Evolutionary conservation across 495 filamentous ascomycete species (phyloP).

Genomic region (Cercophora sp.): DNA sequence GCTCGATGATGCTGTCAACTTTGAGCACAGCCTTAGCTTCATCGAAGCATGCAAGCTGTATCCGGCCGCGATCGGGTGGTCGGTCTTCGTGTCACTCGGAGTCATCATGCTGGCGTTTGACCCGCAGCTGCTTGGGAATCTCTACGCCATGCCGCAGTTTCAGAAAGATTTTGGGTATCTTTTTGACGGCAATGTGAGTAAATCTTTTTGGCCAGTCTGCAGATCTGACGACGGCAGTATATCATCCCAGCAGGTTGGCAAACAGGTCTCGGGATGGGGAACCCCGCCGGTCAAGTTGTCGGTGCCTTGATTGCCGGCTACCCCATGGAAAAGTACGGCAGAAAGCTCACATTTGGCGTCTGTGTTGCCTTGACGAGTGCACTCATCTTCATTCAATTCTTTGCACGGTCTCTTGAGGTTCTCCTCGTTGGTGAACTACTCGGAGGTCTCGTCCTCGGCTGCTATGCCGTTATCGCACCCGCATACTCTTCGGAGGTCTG

Average conservation of each 20-base stretch:
- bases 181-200: slow-evolving; percentile 30
- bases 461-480: slow-evolving; percentile 52
- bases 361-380: slow-evolving; percentile 40
- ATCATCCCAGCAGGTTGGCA: slow-evolving; percentile 43
- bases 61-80: slow-evolving; percentile 41
- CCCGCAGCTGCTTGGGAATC: slow-evolving; percentile 40
- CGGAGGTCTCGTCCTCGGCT: slow-evolving; percentile 49
- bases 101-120: slow-evolving; percentile 47
- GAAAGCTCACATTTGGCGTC: slow-evolving; percentile 41
- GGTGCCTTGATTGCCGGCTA: slow-evolving; percentile 45
- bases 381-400: slow-evolving; percentile 57
- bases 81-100: slow-evolving; percentile 39
- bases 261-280: slow-evolving; percentile 43
- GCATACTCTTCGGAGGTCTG: slow-evolving; percentile 63
- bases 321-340: slow-evolving; percentile 43
- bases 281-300: slow-evolving; percentile 43
- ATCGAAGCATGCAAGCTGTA: slow-evolving; percentile 33
- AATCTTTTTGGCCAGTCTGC: background rate
- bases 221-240: slow-evolving; percentile 2
- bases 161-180: slow-evolving; percentile 40
- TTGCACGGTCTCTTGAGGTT: slow-evolving; percentile 41
- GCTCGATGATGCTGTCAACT: slow-evolving; percentile 30
- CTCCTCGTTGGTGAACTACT: slow-evolving; percentile 50
- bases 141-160: slow-evolving; percentile 44
- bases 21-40: slow-evolving; percentile 34